Percentiles rank a stretch among this genome's conserved stretches.
These are phyloP conservation scores for Tetragonia tetragonoides DNA, from an alignment of 148 eudicot species.

Conservation along the genomic window DNA sequence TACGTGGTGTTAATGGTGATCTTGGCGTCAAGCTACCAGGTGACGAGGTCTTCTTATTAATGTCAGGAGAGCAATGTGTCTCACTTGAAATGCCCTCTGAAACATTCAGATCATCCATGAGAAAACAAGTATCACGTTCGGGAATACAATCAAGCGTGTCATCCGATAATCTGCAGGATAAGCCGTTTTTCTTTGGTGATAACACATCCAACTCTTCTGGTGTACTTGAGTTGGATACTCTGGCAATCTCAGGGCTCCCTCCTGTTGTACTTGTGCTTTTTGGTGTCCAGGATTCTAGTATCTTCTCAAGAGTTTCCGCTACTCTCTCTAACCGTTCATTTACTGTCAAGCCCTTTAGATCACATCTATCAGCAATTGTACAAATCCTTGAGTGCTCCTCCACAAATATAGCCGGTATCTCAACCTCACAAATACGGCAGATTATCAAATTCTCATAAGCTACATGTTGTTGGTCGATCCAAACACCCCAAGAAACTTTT, in stretches of 20 bases:
- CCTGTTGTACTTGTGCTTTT: slow-evolving; percentile 44
- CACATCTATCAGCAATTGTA: slow-evolving; percentile 95
- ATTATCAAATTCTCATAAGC: slow-evolving; percentile 68
- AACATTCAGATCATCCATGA: slow-evolving; percentile 41
- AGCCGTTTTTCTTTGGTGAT: slow-evolving; percentile 45
- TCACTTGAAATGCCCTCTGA: slow-evolving; percentile 37
- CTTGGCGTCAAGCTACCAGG: slow-evolving; percentile 80
- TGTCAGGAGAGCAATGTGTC: slow-evolving; percentile 36
- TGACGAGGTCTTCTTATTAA: slow-evolving; percentile 51
- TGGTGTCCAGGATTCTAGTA: slow-evolving; percentile 80
- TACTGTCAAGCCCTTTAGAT: slow-evolving; percentile 76
- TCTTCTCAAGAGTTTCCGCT: slow-evolving; percentile 85
- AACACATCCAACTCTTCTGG: slow-evolving; percentile 51
- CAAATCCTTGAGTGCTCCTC: slow-evolving; percentile 99
- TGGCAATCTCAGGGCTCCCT: slow-evolving; percentile 49
- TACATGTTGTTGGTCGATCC: slow-evolving; percentile 63
- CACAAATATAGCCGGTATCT: slow-evolving; percentile 87
- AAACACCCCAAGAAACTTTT: slow-evolving; percentile 55
- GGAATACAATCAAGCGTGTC: slow-evolving; percentile 57
- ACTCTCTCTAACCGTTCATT: slow-evolving; percentile 92
- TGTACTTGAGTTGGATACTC: slow-evolving; percentile 45
- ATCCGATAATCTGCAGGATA: slow-evolving; percentile 44
- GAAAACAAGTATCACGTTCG: slow-evolving; percentile 46
- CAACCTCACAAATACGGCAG: slow-evolving; percentile 98
- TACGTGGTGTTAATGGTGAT: slow-evolving; percentile 92